A percentile compares a stretch with the other conserved stretches of the same genome.
phyloP scores from a whole-genome alignment of 225 moss, liverwort and hornwort genomes.

The Physcomitrium patens region DNA sequence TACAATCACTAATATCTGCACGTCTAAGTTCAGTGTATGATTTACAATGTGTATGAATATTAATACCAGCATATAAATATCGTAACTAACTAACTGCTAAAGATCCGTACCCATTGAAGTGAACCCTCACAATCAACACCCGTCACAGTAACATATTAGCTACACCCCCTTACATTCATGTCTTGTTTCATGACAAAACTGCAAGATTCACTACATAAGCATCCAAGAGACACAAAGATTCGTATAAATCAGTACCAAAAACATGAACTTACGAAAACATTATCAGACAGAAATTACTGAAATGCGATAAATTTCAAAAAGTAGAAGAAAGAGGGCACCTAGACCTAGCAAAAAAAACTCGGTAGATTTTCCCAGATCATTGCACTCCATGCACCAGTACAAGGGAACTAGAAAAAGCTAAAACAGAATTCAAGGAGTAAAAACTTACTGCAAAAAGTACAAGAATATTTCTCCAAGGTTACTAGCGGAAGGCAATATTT shows the following conservation, averaged over 20 bases:
- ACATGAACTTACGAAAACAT: no score
- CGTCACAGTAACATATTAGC: background rate
- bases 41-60: no score
- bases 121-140: background rate
- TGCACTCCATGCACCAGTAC: background rate
- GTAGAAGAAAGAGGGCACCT: no score
- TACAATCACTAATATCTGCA: constrained; percentile 12
- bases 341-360: background rate
- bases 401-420: constrained; percentile 9
- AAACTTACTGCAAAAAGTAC: constrained; percentile 30
- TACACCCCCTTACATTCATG: background rate
- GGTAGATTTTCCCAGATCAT: background rate
- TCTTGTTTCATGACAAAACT: background rate
- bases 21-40: background rate
- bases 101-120: background rate
- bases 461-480: background rate
- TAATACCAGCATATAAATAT: no score
- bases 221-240: background rate
- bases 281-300: no score
- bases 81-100: no score
- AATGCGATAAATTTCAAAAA: no score
- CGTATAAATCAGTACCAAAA: no score
- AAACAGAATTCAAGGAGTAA: constrained; percentile 5
- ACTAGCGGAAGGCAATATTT: constrained; percentile 24
- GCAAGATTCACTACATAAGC: background rate